Base-by-base conservation (phyloP, 208 protist species). In the Leishmania guyanensis region DNA sequence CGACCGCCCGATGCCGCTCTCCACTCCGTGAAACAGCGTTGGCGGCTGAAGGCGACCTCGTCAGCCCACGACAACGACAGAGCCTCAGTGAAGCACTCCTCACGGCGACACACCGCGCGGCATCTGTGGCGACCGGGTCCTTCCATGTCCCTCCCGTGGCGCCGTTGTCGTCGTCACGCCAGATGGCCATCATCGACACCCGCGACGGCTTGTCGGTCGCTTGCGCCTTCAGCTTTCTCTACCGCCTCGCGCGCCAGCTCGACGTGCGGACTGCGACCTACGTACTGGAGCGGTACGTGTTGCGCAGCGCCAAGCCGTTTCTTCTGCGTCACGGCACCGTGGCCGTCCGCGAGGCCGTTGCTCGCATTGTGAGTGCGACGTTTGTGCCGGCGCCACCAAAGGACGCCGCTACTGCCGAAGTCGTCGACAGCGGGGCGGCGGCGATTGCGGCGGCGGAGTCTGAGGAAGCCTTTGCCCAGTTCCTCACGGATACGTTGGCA, bases 271-370 rank as follows among this genome's bases (percentile, higher is more conserved):
- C 84, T 16, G 85, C 90, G 3, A 33, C 72, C 16, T 84, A 87
- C 26, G 51, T 94, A 65, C 54, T 95, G 51, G 79, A 76, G 73
- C 76, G 84, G 0, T 94, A 91, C 83, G 86, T 93, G 76, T 72
- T 93, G 58, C 90, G 90, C 22, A 72, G 84, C 3, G 85, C 81
- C 5, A 76, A 80, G 64, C 79, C 75, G 10, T 85, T 84, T 43
- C 69, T 95, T 39, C 81, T 97, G 51, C 83, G 82, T 26, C 60
- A 77, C 48, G 89, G 92, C 65, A 94, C 86, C 3, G 54, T 89
- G 0, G 92, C 90, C 22, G 82, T 89, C 50, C 84, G 94, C 29
- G 92, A 97, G 79, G 93, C 91, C 3, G 79, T 95, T 8, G 85
- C 91, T 16, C 83, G 89, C 16, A 74, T 97, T 9, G 70, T 95